Percentiles rank a stretch among this genome's conserved stretches.
These are phyloP conservation scores for Cerrena zonata DNA, from an alignment of 1,284 basidiomycete genomes.

Conservation along the genomic window DNA sequence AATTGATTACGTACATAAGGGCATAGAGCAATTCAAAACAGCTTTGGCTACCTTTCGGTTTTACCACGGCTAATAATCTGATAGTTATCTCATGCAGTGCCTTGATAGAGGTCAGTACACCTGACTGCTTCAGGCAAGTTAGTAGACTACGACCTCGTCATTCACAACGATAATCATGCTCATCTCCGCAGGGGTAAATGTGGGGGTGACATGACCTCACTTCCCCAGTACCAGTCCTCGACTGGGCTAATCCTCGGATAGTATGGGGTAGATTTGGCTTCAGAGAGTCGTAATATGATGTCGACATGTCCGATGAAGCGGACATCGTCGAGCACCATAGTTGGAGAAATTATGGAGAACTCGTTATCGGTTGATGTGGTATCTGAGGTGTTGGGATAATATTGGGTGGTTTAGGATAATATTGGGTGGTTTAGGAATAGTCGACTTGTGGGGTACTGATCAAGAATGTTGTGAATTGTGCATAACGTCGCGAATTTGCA, in stretches of 20 bases:
- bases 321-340: too few relatives aligned
- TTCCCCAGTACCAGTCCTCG: not conserved
- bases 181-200: not conserved
- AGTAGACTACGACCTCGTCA: not conserved
- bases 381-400: too few relatives aligned
- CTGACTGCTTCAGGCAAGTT: constrained; percentile 7
- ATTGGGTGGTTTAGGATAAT: too few relatives aligned
- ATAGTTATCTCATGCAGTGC: constrained; percentile 2
- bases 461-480: too few relatives aligned
- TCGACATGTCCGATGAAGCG: too few relatives aligned
- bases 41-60: constrained; percentile 6
- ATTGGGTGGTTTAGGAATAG: too few relatives aligned
- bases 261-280: not conserved
- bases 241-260: constrained; percentile 13
- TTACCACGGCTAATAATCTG: constrained; percentile 13
- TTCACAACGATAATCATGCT: not conserved
- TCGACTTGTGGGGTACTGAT: too few relatives aligned
- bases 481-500: too few relatives aligned
- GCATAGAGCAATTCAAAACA: too few relatives aligned
- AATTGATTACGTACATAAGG: not conserved
- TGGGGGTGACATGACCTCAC: not conserved
- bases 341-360: too few relatives aligned
- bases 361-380: too few relatives aligned
- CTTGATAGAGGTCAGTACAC: not conserved
- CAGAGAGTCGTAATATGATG: too few relatives aligned